Base-by-base conservation (phyloP, 768 basidiomycete genomes). In the Rhodosporidiobolus sp. region DNA sequence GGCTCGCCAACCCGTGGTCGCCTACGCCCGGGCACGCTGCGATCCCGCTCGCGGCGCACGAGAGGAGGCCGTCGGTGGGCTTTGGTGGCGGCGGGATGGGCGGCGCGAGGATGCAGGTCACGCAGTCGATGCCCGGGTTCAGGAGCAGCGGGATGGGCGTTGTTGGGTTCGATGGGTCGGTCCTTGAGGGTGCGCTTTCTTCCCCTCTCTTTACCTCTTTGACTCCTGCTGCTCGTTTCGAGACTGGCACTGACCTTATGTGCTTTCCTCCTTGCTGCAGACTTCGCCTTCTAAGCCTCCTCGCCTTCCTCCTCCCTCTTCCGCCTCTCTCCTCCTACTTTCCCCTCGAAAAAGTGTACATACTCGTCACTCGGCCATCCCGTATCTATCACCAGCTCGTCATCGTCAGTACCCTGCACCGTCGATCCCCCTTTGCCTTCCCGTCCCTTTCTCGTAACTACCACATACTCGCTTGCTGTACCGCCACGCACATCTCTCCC, bases 1-100 rank as follows among this genome's bases (percentile, higher is more conserved):
- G 64, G 28, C 64, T 65, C 55, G 64, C 30, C 28, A 26, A 48
- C 4, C 49, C 62, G 35, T 58, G 35, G 56, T 38, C 34, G 20
- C 56, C 56, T 3, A 56, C 54, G 16, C 54, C 54, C 4, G 54
- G 28, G 30, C 54, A 56, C 38, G 38, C 38, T 34, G 30, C 54
- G 30, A 56, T 56, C 28, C 30, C 34, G 10, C 32, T 22, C 30
- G 22, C 35, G 3, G 35, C 34, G 20, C 34, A 43, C 24, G 57
- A 28, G 22, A 43, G 57, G 34, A 2, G 35, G 8, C 24, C 43
- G 43, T n/a, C n/a, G n/a, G n/a, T n/a, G n/a, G n/a, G n/a, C n/a
- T n/a, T n/a, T n/a, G n/a, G n/a, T n/a, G n/a, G n/a, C n/a, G 10
- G 14, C 26, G 38, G 38, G 14, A 14, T 7, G 14, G 38, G 38